Evolutionary conservation across 768 basidiomycete genomes (phyloP).

Genomic region (Trametes elegans): DNA sequence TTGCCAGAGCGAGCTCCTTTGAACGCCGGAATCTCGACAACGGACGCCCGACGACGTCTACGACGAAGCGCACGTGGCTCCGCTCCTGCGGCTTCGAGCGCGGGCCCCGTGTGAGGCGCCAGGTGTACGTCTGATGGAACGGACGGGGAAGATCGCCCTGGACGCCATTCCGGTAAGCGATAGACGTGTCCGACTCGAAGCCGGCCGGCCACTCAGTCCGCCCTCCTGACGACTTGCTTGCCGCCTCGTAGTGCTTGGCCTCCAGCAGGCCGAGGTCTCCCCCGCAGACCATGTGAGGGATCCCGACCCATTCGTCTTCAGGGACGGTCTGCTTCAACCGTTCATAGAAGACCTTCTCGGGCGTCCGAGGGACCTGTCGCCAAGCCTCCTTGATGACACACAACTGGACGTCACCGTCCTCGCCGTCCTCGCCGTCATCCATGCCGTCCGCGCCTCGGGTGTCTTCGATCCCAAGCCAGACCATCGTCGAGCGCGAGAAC

Average conservation of each 20-base stretch:
- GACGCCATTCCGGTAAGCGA: too few species aligned
- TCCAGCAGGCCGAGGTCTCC: neutral
- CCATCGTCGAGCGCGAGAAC: conserved; percentile 16
- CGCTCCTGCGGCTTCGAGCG: neutral
- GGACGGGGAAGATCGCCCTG: neutral
- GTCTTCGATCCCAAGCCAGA: conserved; percentile 12
- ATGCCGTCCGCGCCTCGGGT: too few species aligned
- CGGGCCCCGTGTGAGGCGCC: neutral
- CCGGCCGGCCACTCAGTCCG: neutral
- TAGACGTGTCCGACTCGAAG: too few species aligned
- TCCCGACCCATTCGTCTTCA: neutral
- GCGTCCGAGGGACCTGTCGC: conserved; percentile 10
- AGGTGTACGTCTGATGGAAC: conserved; percentile 7
- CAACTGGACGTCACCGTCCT: neutral
- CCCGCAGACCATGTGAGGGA: neutral
- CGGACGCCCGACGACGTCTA: conserved; percentile 9
- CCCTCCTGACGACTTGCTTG: neutral
- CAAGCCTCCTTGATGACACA: conserved; percentile 16
- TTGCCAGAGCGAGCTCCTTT: conserved; percentile 7
- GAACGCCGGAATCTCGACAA: conserved; percentile 5
- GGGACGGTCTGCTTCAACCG: neutral
- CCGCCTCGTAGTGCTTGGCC: neutral
- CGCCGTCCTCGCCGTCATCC: neutral
- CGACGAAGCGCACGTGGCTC: conserved; percentile 12
- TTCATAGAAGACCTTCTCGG: conserved; percentile 7